phyloP scores from a whole-genome alignment of 164 flowering plant genomes.

The Vitis labrusca region DNA sequence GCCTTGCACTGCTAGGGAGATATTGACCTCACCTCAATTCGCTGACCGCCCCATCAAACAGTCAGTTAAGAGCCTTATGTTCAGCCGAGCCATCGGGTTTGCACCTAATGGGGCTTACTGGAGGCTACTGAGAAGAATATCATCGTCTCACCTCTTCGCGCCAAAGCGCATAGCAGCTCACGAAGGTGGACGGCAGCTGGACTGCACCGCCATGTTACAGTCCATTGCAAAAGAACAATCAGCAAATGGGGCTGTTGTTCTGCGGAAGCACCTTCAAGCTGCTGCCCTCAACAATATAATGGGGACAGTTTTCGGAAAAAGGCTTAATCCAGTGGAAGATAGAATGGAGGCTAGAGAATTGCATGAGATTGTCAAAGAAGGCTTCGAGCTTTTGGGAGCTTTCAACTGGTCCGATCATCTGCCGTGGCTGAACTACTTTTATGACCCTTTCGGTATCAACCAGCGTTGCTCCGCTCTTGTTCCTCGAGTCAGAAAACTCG shows the following conservation, averaged over 20 bases:
- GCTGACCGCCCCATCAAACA: slow-evolving; percentile 76
- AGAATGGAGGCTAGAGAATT: slow-evolving; percentile 31
- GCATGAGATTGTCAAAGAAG: slow-evolving; percentile 61
- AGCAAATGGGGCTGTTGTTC: slow-evolving; percentile 25
- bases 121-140: slow-evolving; percentile 59
- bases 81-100: slow-evolving; percentile 78
- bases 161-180: slow-evolving; percentile 54
- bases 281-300: slow-evolving; percentile 67
- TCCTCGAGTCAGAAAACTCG: slow-evolving; percentile 51
- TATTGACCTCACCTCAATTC: slow-evolving; percentile 55
- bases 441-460: slow-evolving; percentile 43
- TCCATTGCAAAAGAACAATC: slow-evolving; percentile 30
- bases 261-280: slow-evolving; percentile 48
- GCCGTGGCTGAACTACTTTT: slow-evolving; percentile 53
- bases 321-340: slow-evolving; percentile 25
- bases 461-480: slow-evolving; percentile 52
- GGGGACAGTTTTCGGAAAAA: slow-evolving; percentile 65
- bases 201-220: slow-evolving; percentile 40
- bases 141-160: slow-evolving; percentile 61
- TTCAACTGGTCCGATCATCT: slow-evolving; percentile 77
- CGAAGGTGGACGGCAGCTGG: slow-evolving; percentile 41
- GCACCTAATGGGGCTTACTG: slow-evolving; percentile 76
- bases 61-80: slow-evolving; percentile 66
- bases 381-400: slow-evolving; percentile 74
- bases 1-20: slow-evolving; percentile 54